Evolutionary conservation across 768 basidiomycete genomes (phyloP), one percentile per base, ranked within the genome.

Genomic region (Myochromella boudieri): DNA sequence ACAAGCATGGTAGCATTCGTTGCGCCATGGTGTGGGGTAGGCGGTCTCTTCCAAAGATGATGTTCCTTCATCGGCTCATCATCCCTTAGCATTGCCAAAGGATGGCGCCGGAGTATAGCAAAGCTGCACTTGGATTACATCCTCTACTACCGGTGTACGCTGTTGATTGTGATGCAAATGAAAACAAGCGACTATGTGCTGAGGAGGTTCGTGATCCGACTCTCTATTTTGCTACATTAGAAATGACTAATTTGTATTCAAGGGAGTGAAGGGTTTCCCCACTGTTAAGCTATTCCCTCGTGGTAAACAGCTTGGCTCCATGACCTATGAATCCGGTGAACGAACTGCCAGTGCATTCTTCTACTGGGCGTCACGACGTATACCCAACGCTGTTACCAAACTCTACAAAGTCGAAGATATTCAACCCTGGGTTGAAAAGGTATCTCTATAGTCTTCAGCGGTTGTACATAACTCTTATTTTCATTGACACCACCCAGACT

Each of bases 21-120:
- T 10, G 94, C 94, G n/a, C 89, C 92, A 3, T 95, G 93, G 94
- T 93, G 89, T 60, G 89, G 87, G 54, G 87, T 90, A 64, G 62
- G 86, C 70, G 15, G 26, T 12, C 20, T 36, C 42, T 12, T 10
- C 21, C 9, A 20, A 29, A 69, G 15, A 52, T 27, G 40, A 32
- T 14, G 33, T 34, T 61, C 38, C 57, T 56, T 34, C 33, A 34
- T n/a, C 33, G 33, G 25, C 33, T 45, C 20, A 54, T 28, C 26
- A 15, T 31, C n/a, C 15, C 40, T 10, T 61, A 91, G 84, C 89
- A 97, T 60, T 97, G 94, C 62, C 82, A 94, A 70, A 71, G 70
- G 27, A 79, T 95, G 74, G 89, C 75, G 5, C 94, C 95, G 0
- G 90, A 95, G 61, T 91, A 84, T 58, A 83, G 79, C 62, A 85